Conservation (phyloP, 2,329 filamentous ascomycete species). For the Aspergillus viridinutans region DNA sequence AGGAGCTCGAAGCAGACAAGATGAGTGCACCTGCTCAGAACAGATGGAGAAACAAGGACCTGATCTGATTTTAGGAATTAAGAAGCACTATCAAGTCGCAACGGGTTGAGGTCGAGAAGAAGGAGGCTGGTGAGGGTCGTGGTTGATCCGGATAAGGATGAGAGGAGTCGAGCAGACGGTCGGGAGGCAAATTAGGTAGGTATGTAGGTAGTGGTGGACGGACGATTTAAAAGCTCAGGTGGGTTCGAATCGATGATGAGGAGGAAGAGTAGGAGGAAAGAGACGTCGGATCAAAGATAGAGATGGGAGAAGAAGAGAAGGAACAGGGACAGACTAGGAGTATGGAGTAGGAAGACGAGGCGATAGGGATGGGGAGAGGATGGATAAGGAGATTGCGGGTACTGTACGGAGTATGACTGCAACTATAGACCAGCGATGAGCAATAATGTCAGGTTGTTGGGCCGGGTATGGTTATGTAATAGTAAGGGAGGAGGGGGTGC, state of each 20-base stretch:
- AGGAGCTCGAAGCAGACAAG: conserved; percentile 5
- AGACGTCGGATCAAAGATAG: conserved; percentile 17
- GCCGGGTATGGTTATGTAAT: conserved; percentile 2
- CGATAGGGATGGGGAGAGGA: conserved; percentile 14
- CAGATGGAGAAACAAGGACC: conserved; percentile 9
- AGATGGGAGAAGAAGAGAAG: conserved; percentile 13
- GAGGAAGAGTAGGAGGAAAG: conserved; percentile 16
- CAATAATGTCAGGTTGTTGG: conserved; percentile 9
- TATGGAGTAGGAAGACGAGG: conserved; percentile 6
- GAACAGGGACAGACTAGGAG: conserved; percentile 14
- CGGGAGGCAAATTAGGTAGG: conserved; percentile 9
- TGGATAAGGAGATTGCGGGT: conserved; percentile 9
- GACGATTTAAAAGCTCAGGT: conserved; percentile 10
- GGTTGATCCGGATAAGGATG: conserved; percentile 6
- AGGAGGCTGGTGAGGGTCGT: conserved; percentile 8
- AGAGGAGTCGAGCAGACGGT: conserved; percentile 3
- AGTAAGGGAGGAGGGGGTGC: background rate
- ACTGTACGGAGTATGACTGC: conserved; percentile 5
- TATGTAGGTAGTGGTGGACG: conserved; percentile 5
- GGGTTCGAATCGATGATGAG: conserved; percentile 8
- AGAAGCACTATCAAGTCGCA: conserved; percentile 6
- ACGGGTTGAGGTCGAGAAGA: conserved; percentile 3
- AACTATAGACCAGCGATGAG: background rate
- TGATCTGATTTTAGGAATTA: conserved; percentile 3
- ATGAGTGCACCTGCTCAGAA: conserved; percentile 14